Conservation (phyloP, 371 early-diverging fungal species). For the Mortierella sp. region DNA sequence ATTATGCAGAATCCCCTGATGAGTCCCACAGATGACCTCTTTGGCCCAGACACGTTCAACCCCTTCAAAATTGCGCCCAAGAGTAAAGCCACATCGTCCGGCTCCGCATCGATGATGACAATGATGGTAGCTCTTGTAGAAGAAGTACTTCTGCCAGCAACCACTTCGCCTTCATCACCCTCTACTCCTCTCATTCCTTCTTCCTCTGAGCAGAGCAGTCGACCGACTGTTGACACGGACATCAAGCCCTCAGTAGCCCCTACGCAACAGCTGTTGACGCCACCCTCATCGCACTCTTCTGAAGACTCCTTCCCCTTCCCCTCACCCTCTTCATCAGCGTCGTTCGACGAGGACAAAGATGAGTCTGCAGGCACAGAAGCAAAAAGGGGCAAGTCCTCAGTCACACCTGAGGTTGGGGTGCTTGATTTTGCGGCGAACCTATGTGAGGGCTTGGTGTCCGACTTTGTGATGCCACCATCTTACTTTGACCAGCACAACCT, state of each 20-base stretch:
- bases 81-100: background rate
- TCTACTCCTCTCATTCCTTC: background rate
- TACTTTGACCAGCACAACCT: slow-evolving; percentile 28
- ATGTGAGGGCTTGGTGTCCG: slow-evolving; percentile 22
- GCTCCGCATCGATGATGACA: slow-evolving; percentile 15
- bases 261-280: background rate
- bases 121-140: background rate
- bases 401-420: background rate
- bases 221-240: background rate
- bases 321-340: background rate
- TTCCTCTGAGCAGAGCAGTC: background rate
- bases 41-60: slow-evolving; percentile 27
- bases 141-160: background rate
- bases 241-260: background rate
- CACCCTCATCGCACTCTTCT: background rate
- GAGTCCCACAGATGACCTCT: slow-evolving; percentile 34
- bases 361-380: background rate
- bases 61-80: slow-evolving; percentile 18
- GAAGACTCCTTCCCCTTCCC: slow-evolving; percentile 3
- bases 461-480: slow-evolving; percentile 26
- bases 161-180: background rate
- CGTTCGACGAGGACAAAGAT: background rate
- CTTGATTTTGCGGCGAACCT: slow-evolving; percentile 22
- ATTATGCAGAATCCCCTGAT: slow-evolving; percentile 14
- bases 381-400: background rate